Percentiles rank a stretch among this genome's conserved stretches.
These are phyloP conservation scores for Erodium moschatum DNA, from an alignment of 441 rosid species.

Conservation along the genomic window DNA sequence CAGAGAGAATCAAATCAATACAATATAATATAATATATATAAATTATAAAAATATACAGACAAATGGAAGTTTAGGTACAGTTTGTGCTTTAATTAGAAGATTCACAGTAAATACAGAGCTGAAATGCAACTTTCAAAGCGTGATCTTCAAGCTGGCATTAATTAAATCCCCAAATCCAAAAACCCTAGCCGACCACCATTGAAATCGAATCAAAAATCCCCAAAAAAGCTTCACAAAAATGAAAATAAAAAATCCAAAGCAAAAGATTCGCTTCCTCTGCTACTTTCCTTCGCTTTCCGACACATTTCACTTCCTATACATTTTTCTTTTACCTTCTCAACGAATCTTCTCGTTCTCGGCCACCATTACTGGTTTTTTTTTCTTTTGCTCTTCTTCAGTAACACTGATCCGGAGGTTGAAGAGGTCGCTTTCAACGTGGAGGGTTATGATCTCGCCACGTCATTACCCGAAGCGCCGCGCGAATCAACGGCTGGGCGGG, in stretches of 20 bases:
- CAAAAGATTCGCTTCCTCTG: slow-evolving; percentile 18
- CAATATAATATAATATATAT: slow-evolving; percentile 6
- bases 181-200: slow-evolving; percentile 35
- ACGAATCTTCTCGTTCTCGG: slow-evolving; percentile 8
- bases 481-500: slow-evolving; percentile 16
- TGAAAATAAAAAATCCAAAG: slow-evolving; percentile 12
- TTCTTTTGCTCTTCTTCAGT: neutral
- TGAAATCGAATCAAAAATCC: slow-evolving; percentile 29
- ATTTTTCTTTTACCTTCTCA: neutral
- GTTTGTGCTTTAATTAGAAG: slow-evolving; percentile 5
- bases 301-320: slow-evolving; percentile 12
- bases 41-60: neutral
- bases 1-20: slow-evolving; percentile 4
- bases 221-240: slow-evolving; percentile 18
- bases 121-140: slow-evolving; percentile 43
- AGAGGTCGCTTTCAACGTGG: neutral
- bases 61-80: slow-evolving; percentile 12
- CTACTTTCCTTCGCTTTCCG: slow-evolving; percentile 27
- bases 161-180: slow-evolving; percentile 22
- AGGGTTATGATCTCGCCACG: slow-evolving; percentile 22
- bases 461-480: slow-evolving; percentile 16
- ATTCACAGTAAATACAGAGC: slow-evolving; percentile 23
- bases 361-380: neutral
- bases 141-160: slow-evolving; percentile 47
- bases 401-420: neutral